Evolutionary conservation across 2,329 filamentous ascomycete genomes (phyloP).

Genomic region (Talaromyces sp.): DNA sequence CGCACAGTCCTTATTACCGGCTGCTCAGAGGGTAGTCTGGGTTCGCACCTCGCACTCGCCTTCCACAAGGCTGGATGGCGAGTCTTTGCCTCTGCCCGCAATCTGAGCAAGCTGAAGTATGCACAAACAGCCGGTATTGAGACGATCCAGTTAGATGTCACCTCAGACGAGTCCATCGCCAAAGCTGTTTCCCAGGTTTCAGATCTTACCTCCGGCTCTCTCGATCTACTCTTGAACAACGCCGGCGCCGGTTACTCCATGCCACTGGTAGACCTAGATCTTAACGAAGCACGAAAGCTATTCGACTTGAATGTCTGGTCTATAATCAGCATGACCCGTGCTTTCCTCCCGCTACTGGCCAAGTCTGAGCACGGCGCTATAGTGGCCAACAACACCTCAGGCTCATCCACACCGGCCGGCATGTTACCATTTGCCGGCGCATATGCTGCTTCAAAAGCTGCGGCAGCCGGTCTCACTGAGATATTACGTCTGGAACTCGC

Average conservation of each 20-base stretch:
- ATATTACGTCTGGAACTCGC: conserved; percentile 7
- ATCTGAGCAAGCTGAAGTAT: neutral
- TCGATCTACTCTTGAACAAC: conserved; percentile 13
- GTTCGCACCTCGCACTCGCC: neutral
- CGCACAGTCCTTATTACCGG: conserved; percentile 12
- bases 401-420: neutral
- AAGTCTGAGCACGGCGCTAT: conserved; percentile 4
- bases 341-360: conserved; percentile 4
- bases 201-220: neutral
- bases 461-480: neutral
- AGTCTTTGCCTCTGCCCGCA: conserved; percentile 13
- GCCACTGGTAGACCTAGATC: conserved; percentile 1
- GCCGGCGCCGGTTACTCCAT: conserved; percentile 8
- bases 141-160: conserved; percentile 3
- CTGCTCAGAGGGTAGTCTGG: conserved; percentile 12
- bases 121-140: neutral
- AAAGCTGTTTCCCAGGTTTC: neutral
- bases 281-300: neutral
- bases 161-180: neutral
- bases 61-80: conserved; percentile 2
- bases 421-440: conserved; percentile 8
- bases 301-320: conserved; percentile 13
- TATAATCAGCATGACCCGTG: conserved; percentile 1
- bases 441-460: conserved; percentile 13
- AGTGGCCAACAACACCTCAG: conserved; percentile 13